Evolutionary conservation across 352 stramenopile species (phyloP).

Genomic region (Phytophthora palmivora): DNA sequence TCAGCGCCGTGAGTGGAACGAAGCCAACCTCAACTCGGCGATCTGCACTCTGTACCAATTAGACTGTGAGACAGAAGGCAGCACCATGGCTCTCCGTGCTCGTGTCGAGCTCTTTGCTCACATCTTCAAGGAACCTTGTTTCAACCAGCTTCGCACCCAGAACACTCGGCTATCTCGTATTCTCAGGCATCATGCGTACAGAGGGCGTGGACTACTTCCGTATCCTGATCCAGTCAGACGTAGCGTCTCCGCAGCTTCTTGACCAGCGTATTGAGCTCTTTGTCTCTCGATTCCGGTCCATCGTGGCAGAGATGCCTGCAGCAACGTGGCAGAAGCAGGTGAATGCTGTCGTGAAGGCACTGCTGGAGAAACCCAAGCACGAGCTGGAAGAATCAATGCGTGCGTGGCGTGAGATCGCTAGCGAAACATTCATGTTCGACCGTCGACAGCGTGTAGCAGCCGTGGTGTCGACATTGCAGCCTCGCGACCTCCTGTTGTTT

Average conservation of each 20-base stretch:
- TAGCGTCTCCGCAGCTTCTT: conserved; percentile 65
- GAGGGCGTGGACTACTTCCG: conserved; percentile 74
- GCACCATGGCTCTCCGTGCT: conserved; percentile 51
- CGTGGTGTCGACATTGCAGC: conserved; percentile 54
- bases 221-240: conserved; percentile 85
- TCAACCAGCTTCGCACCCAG: conserved; percentile 93
- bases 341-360: conserved; percentile 61
- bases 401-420: conserved; percentile 71
- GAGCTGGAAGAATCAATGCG: conserved; percentile 70
- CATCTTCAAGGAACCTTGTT: conserved; percentile 90
- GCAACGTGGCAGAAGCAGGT: conserved; percentile 61
- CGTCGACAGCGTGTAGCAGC: conserved; percentile 56
- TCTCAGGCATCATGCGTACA: conserved; percentile 52
- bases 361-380: conserved; percentile 77
- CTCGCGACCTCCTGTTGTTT: conserved; percentile 58
- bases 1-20: conserved; percentile 67
- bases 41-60: conserved; percentile 82
- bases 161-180: conserved; percentile 92
- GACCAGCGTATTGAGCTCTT: conserved; percentile 83
- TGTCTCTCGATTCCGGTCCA: conserved; percentile 52
- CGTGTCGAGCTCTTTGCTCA: conserved; percentile 86
- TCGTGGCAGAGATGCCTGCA: conserved; percentile 42
- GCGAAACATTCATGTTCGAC: conserved; percentile 77
- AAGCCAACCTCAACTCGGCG: conserved; percentile 77
- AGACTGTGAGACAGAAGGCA: conserved; percentile 51